Conservation (phyloP, 257 asterid species). For the Lycium barbarum region DNA sequence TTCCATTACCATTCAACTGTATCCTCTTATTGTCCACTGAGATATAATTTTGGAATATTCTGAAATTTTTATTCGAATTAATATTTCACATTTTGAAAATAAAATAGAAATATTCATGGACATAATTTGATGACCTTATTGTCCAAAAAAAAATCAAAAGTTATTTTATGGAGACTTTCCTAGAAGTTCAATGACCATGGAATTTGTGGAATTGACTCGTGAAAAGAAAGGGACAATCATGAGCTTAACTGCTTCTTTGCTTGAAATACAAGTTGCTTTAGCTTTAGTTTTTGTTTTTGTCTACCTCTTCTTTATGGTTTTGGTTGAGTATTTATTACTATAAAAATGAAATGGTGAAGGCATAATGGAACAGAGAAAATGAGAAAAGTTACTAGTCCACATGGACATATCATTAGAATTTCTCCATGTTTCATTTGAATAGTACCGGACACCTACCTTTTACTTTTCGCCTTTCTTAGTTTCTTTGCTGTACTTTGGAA, state of each 20-base stretch:
- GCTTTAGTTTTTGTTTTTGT: background rate
- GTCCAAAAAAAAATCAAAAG: no score
- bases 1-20: no score
- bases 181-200: no score
- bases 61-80: no score
- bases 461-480: constrained; percentile 19
- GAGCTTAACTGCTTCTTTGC: background rate
- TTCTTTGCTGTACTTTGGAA: background rate
- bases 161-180: no score
- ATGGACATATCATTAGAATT: constrained; percentile 25
- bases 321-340: background rate
- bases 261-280: constrained; percentile 11
- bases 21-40: no score
- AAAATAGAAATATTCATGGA: no score
- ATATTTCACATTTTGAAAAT: no score
- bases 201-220: no score
- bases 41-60: no score
- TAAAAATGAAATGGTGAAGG: background rate
- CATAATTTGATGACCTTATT: no score
- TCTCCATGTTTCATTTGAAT: background rate
- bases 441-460: background rate
- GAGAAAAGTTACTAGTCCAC: constrained; percentile 4
- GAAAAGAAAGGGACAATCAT: constrained; percentile 19
- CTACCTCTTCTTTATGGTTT: background rate
- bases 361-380: background rate